Evolutionary conservation across 768 basidiomycete genomes (phyloP).

Genomic region (Scleroderma citrinum): DNA sequence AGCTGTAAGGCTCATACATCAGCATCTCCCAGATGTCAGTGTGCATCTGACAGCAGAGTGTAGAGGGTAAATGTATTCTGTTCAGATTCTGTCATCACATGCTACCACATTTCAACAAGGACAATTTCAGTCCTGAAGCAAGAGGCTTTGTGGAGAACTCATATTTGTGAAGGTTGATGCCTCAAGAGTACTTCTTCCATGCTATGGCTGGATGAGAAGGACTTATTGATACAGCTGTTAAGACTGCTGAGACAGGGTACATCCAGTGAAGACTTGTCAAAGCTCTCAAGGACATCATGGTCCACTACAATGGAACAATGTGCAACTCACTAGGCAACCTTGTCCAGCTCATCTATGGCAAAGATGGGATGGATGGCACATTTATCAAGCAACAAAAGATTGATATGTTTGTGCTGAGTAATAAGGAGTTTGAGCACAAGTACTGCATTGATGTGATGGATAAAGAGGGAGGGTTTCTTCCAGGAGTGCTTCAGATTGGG

Average conservation of each 20-base stretch:
- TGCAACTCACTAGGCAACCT: slow-evolving; percentile 96
- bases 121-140: too few species aligned
- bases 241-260: slow-evolving; percentile 98
- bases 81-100: too few species aligned
- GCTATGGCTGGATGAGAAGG: slow-evolving; percentile 99
- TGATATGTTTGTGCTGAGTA: slow-evolving; percentile 80
- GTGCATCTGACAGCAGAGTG: too few species aligned
- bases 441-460: too few species aligned
- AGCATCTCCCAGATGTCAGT: slow-evolving; percentile 99
- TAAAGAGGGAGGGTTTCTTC: too few species aligned
- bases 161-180: slow-evolving; percentile 91
- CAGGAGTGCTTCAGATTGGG: too few species aligned
- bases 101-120: too few species aligned
- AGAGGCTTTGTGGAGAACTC: too few species aligned
- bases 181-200: slow-evolving; percentile 99
- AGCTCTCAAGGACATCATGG: slow-evolving; percentile 95
- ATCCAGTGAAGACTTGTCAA: slow-evolving; percentile 98
- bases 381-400: slow-evolving; percentile 95
- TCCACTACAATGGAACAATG: slow-evolving; percentile 96
- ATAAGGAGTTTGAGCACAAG: too few species aligned
- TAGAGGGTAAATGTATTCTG: too few species aligned
- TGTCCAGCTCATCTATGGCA: slow-evolving; percentile 94
- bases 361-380: slow-evolving; percentile 98
- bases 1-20: slow-evolving; percentile 98
- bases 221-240: slow-evolving; percentile 99